Base-by-base conservation (phyloP, 352 stramenopile genomes). In the Aphanomyces euteiches region DNA sequence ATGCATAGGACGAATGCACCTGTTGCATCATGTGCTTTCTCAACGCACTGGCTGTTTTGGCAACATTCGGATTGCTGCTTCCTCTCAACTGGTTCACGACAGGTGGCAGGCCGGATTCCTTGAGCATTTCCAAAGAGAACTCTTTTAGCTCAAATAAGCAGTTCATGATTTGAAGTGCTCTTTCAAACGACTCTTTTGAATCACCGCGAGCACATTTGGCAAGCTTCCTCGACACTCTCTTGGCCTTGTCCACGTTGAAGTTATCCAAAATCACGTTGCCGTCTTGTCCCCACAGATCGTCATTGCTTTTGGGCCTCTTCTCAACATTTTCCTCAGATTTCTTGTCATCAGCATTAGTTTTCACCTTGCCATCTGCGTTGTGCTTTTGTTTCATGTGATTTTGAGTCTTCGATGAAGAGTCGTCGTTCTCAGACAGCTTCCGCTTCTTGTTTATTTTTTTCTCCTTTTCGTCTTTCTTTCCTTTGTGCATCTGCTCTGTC, bases 161-260 rank as follows among this genome's bases (percentile, higher is more conserved):
- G 21, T 75, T 77, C 65, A 94, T 85, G 76, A 94, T 88, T n/a
- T 74, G 56, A 39, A 93, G 83, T 53, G 90, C 47, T 69, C 87
- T 82, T 40, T 90, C 82, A 38, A 89, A 90, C 72, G 88, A 90
- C 70, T 88, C 87, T 7, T 83, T 79, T 36, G 87, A 92, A 40
- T 92, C 87, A 54, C 88, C 86, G 19, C 75, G 74, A 12, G 85
- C 73, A 6, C 90, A 73, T 5, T 79, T 80, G 34, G 79, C 75
- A 72, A 94, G 83, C 59, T 88, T 89, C 37, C 66, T 87, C 6
- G 79, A 81, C 65, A 88, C 90, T 5, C 38, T 17, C 21, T 41
- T 56, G n/a, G 59, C 59, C 41, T 41, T 17, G 7, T 67, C 59
- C 12, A 67, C 13, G 15, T 66, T 37, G 28, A 61, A 37, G 12